Base-by-base conservation (phyloP, 345 rosid genomes). In the Salix caprea region DNA sequence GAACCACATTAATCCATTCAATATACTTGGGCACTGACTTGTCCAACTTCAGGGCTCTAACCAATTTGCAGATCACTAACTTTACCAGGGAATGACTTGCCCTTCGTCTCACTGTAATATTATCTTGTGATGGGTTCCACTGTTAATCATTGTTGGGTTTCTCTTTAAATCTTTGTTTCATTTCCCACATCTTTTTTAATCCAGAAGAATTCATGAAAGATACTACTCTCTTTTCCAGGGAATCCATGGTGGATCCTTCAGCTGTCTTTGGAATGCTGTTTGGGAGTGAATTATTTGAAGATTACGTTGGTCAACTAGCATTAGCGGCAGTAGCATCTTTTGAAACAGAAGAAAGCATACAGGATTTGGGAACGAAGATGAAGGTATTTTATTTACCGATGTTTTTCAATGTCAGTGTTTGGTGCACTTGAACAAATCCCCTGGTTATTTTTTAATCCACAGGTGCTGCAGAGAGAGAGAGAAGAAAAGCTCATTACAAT, bases 211-310 rank as follows among this genome's bases (percentile, higher is more conserved):
- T 65, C 39, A 30, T 32, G 24, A 73, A 58, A 40, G 26, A 19
- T 18, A 46, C 37, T 14, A 46, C 37, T 26, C 50, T 78, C 24
- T 70, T 70, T 85, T 69, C 61, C 78, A 96, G 99, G 87, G 96
- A 90, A 39, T 70, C 88, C 67, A 96, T 96, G 97, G 75, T 91
- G 79, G 99, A 96, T 67, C 96, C 99, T 82, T 77, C 97, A 60
- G 86, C 94, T 65, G 97, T 96, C 11, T 96, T 96, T 79, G 97
- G 98, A 60, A 92, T 92, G 98, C 86, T 92, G 60, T 93, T 96
- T 65, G 98, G 97, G 50, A 94, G 98, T 48, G 97, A 96, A 40
- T 80, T 60, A 72, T 96, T 96, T 81, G 99, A 96, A 79, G 99
- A 96, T 70, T 96, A 93, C 65, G 70, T 94, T 74, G 99, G 99